Percentiles rank a stretch among this genome's conserved stretches.
These are phyloP conservation scores for Nicotiana tabacum DNA, from an alignment of 257 asterid species.

Conservation along the genomic window DNA sequence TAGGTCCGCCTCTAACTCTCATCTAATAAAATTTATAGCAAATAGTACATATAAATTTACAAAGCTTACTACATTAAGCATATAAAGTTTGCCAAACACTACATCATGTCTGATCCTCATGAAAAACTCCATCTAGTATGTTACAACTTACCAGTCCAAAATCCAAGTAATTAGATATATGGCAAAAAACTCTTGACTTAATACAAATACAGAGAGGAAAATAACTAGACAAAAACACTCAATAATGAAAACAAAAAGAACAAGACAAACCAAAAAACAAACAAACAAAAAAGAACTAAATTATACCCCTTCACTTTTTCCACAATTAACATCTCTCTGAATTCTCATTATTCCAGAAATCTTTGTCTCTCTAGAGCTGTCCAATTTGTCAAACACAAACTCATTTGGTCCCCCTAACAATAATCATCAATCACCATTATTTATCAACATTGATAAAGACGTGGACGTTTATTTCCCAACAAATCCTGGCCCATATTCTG, in stretches of 20 bases:
- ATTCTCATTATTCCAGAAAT: not conserved
- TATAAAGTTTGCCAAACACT: not conserved
- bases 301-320: not conserved
- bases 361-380: not conserved
- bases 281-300: not conserved
- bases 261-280: not conserved
- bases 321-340: not conserved
- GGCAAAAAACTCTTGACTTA: not conserved
- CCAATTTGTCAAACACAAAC: not conserved
- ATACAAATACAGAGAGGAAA: not conserved
- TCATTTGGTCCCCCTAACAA: not conserved
- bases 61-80: not conserved
- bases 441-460: constrained; percentile 47
- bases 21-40: too few relatives aligned
- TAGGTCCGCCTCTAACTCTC: too few relatives aligned
- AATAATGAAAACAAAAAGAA: not conserved
- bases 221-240: not conserved
- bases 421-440: not conserved
- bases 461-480: constrained; percentile 69
- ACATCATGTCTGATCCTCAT: not conserved
- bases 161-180: not conserved
- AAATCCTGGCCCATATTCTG: constrained; percentile 42
- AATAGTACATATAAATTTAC: too few relatives aligned
- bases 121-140: not conserved
- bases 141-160: not conserved